Base-by-base conservation (phyloP, 2,329 filamentous ascomycete species). In the Grosmannia serpens region DNA sequence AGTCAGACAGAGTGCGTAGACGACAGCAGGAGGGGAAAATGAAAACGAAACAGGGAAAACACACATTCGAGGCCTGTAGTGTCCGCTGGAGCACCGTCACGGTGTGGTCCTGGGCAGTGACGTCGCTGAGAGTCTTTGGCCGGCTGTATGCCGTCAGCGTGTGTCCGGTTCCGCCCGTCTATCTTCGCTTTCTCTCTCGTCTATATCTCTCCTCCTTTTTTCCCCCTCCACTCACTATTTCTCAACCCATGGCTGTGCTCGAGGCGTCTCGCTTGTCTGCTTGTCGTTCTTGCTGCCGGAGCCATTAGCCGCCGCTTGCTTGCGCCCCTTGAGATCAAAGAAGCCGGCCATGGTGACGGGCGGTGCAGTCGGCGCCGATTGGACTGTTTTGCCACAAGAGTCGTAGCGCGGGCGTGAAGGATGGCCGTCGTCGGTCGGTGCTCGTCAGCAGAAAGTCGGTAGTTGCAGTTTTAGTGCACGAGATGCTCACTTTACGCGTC, bases 71-170 rank as follows among this genome's bases (percentile, higher is more conserved):
- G 67, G 92, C 91, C 78, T 97, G 91, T 26, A 99, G 79, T 31
- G 91, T 97, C 66, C 94, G 83, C 70, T 92, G 88, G 49, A 99
- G 85, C 65, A 97, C 87, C 58, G 88, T 91, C 59, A 96, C 88
- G 9, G 94, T 97, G 73, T 99, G 94, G 67, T 99, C 94, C 81
- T 99, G 94, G 15, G 92, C 92, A 24, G 94, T 89, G 63, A 99
- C 91, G 81, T 99, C 95, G 70, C 85, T 87, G 55, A 99, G 84
- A 13, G 86, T 91, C 74, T 95, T 96, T 31, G 94, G 95, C 51
- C 94, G 91, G 71, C 92, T 97, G 64, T 17, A 44, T 35, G 27
- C 29, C 38, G 66, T 76, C 58, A 75, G 68, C n/a, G 3, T 33
- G 9, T n/a, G n/a, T 55, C 20, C 9, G 15, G 38, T 8, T 15